phyloP scores from a whole-genome alignment of 1,284 basidiomycete species.

The Cutaneotrichosporon sp. region DNA sequence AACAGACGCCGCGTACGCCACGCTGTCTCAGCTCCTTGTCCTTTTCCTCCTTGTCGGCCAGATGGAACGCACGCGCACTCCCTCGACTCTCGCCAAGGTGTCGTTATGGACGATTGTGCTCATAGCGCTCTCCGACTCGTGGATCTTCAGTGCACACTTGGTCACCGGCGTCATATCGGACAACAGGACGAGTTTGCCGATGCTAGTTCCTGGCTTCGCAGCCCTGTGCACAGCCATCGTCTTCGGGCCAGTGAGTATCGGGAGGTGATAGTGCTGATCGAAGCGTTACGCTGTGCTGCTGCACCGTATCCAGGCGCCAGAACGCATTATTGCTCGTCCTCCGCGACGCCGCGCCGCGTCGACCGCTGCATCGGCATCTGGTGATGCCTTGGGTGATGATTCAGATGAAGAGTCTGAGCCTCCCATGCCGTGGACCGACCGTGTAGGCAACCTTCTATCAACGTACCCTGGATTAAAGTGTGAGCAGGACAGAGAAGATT shows the following conservation, averaged over 20 bases:
- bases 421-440: slow-evolving; percentile 16
- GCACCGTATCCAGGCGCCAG: slow-evolving; percentile 76
- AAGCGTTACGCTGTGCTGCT: slow-evolving; percentile 80
- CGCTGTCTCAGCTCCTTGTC: slow-evolving; percentile 65
- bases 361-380: background rate
- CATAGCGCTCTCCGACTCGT: slow-evolving; percentile 72
- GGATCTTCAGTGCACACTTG: slow-evolving; percentile 78
- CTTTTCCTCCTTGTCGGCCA: slow-evolving; percentile 70
- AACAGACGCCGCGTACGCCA: slow-evolving; percentile 62
- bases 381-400: background rate
- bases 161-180: slow-evolving; percentile 79
- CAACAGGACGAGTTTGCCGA: slow-evolving; percentile 70
- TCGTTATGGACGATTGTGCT: slow-evolving; percentile 76
- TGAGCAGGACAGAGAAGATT: background rate
- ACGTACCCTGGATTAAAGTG: slow-evolving; percentile 4
- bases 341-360: background rate
- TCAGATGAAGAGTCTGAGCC: slow-evolving; percentile 9
- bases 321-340: slow-evolving; percentile 54
- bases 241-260: slow-evolving; percentile 49
- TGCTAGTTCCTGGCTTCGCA: slow-evolving; percentile 77
- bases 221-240: slow-evolving; percentile 53
- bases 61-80: slow-evolving; percentile 70
- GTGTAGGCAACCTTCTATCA: slow-evolving; percentile 21
- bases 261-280: slow-evolving; percentile 3
- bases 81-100: slow-evolving; percentile 70